Percentiles rank a stretch among this genome's conserved stretches.
These are phyloP conservation scores for Cymodocea nodosa DNA, from an alignment of 116 monocot species.

Conservation along the genomic window DNA sequence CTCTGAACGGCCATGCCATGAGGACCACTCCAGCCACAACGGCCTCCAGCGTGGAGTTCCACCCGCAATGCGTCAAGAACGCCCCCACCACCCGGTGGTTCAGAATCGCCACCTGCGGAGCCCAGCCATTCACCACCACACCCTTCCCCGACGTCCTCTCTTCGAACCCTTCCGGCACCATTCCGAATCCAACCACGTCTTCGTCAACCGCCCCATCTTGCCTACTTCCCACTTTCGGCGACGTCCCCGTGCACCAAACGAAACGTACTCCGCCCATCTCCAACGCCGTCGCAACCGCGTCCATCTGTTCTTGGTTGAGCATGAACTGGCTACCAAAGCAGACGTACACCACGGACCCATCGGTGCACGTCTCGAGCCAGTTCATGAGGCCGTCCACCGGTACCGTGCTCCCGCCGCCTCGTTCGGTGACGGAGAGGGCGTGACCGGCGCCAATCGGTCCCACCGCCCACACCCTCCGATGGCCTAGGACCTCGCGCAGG, in stretches of 20 bases:
- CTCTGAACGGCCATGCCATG: constrained; percentile 19
- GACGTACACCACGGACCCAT: constrained; percentile 22
- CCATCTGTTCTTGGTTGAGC: constrained; percentile 14
- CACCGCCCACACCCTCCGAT: constrained; percentile 33
- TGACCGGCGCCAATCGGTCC: constrained; percentile 18
- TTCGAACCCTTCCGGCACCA: constrained; percentile 16
- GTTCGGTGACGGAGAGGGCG: constrained; percentile 1
- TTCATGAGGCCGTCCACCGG: neutral
- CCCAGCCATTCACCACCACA: constrained; percentile 21
- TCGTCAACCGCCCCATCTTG: neutral
- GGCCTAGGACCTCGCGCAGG: constrained; percentile 16
- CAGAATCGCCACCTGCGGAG: constrained; percentile 19
- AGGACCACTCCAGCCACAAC: constrained; percentile 11
- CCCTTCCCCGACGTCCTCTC: constrained; percentile 19
- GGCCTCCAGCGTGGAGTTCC: constrained; percentile 25
- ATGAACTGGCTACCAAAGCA: constrained; percentile 31
- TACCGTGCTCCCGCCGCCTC: constrained; percentile 11
- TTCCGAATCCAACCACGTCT: constrained; percentile 1
- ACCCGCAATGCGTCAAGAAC: constrained; percentile 28
- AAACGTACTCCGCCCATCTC: constrained; percentile 26
- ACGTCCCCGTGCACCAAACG: constrained; percentile 15
- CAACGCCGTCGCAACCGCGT: constrained; percentile 26
- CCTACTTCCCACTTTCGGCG: constrained; percentile 10
- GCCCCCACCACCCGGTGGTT: constrained; percentile 16
- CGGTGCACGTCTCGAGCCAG: constrained; percentile 19